phyloP scores from a whole-genome alignment of 495 filamentous ascomycete genomes.

The Neurospora discreta region DNA sequence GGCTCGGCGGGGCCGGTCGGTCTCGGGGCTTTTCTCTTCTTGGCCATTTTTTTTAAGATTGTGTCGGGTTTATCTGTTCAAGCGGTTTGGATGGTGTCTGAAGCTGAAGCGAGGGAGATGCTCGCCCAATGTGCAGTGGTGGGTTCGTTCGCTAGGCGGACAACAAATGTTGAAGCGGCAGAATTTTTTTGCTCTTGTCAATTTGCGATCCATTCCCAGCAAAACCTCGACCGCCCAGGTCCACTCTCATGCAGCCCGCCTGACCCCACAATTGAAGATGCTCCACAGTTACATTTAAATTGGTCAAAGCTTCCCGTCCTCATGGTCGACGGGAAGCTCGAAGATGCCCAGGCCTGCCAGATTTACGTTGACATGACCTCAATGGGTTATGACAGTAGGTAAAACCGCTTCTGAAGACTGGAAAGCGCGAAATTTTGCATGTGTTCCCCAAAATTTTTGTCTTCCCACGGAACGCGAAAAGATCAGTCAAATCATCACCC shows the following conservation, averaged over 20 bases:
- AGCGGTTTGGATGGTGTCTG: background rate
- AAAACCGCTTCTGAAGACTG: background rate
- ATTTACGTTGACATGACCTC: background rate
- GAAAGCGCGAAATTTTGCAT: background rate
- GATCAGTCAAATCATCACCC: background rate
- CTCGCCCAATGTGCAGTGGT: background rate
- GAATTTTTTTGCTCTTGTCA: background rate
- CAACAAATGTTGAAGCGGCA: background rate
- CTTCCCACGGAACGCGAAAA: background rate
- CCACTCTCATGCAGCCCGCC: background rate
- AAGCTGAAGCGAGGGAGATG: too few relatives aligned
- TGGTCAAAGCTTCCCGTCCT: background rate
- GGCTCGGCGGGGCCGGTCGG: constrained; percentile 29
- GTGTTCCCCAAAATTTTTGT: background rate
- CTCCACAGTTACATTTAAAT: background rate
- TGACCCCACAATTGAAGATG: background rate
- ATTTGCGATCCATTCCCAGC: background rate
- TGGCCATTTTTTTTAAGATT: constrained; percentile 52
- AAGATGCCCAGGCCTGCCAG: background rate
- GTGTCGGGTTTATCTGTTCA: background rate
- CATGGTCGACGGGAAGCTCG: background rate
- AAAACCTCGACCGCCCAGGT: background rate
- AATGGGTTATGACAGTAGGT: background rate
- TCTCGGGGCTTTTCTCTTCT: constrained; percentile 65
- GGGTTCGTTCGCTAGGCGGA: background rate